These are phyloP conservation scores for Hypoxylon perforatum DNA, from an alignment of 495 filamentous ascomycete species.

Conservation along the genomic window DNA sequence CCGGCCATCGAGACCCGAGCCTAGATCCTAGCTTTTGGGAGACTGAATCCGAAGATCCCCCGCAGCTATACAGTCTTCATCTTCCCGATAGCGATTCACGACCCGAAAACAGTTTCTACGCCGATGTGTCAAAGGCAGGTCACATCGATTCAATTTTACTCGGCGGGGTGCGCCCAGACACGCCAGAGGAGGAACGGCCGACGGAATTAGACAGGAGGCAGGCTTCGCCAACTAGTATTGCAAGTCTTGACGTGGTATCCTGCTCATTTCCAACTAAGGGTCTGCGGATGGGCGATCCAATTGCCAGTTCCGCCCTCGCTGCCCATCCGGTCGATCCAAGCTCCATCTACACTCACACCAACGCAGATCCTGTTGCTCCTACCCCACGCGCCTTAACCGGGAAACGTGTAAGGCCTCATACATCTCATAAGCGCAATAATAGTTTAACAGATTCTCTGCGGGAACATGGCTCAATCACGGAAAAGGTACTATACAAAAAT, in stretches of 20 bases:
- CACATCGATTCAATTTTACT: conserved; percentile 56
- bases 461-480: conserved; percentile 68
- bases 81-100: conserved; percentile 44
- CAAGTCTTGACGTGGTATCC: conserved; percentile 74
- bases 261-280: conserved; percentile 83
- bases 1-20: conserved; percentile 65
- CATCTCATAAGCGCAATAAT: conserved; percentile 62
- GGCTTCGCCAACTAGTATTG: conserved; percentile 62
- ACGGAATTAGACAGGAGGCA: conserved; percentile 48
- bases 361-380: conserved; percentile 58
- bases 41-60: conserved; percentile 49
- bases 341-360: conserved; percentile 57
- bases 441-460: conserved; percentile 86
- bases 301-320: conserved; percentile 58
- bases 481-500: conserved; percentile 61
- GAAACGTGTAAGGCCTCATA: conserved; percentile 61
- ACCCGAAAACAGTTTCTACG: conserved; percentile 56
- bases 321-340: conserved; percentile 73
- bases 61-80: conserved; percentile 54
- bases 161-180: conserved; percentile 52
- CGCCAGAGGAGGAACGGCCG: conserved; percentile 48
- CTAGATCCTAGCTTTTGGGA: conserved; percentile 61
- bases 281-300: conserved; percentile 57
- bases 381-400: conserved; percentile 64
- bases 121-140: conserved; percentile 61